Percentiles rank a stretch among this genome's conserved stretches.
Conservation (phyloP, 148 eudicot genomes). For the Pharnaceum exiguum region DNA sequence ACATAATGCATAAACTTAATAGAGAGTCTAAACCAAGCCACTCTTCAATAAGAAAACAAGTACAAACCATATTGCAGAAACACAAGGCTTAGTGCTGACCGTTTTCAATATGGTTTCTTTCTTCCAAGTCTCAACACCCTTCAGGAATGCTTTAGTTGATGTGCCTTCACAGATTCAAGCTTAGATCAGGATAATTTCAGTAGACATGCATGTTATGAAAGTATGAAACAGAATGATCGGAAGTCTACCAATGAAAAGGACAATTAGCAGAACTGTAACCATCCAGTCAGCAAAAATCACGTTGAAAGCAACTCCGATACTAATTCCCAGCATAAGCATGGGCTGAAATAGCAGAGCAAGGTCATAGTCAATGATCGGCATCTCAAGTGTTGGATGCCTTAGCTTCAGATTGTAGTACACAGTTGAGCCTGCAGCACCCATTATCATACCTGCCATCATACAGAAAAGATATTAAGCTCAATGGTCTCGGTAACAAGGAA, state of each 20-base stretch:
- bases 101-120: slow-evolving; percentile 68
- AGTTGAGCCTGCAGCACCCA: slow-evolving; percentile 84
- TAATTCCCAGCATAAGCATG: slow-evolving; percentile 96
- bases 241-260: slow-evolving; percentile 66
- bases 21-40: neutral
- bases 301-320: slow-evolving; percentile 86
- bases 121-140: slow-evolving; percentile 82
- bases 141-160: slow-evolving; percentile 64
- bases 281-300: slow-evolving; percentile 95
- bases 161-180: slow-evolving; percentile 43
- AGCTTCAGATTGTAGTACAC: slow-evolving; percentile 81
- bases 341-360: slow-evolving; percentile 91
- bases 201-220: neutral
- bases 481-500: too few species aligned
- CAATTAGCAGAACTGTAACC: slow-evolving; percentile 79
- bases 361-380: slow-evolving; percentile 95
- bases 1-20: too few species aligned
- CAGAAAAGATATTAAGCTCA: slow-evolving; percentile 2
- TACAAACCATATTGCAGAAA: too few species aligned
- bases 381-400: slow-evolving; percentile 81
- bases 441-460: slow-evolving; percentile 76
- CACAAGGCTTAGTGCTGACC: slow-evolving; percentile 25
- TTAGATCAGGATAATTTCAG: neutral
- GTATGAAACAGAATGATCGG: neutral
- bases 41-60: neutral